Percentiles rank a stretch among this genome's conserved stretches.
Evolutionary conservation across 2,329 filamentous ascomycete species (phyloP).

Genomic region (Arthrinium puccinioides): DNA sequence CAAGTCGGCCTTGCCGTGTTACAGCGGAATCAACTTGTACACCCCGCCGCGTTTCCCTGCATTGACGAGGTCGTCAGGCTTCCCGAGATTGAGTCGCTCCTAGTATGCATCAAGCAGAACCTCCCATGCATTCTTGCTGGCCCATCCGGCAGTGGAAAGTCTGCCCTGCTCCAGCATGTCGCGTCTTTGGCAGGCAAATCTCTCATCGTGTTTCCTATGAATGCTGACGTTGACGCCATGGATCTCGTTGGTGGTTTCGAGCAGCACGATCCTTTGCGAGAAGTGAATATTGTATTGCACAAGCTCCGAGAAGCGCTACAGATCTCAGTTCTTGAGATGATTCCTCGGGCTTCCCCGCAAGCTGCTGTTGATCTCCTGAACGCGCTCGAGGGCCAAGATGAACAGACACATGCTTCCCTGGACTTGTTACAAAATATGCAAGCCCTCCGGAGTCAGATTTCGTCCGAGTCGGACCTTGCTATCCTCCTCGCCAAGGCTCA

Average conservation of each 20-base stretch:
- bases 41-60: slow-evolving; percentile 42
- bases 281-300: slow-evolving; percentile 54
- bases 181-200: slow-evolving; percentile 72
- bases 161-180: slow-evolving; percentile 68
- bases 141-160: slow-evolving; percentile 80
- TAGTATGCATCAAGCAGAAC: slow-evolving; percentile 78
- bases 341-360: slow-evolving; percentile 38
- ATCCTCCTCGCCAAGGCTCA: slow-evolving; percentile 40
- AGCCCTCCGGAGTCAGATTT: slow-evolving; percentile 31
- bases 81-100: slow-evolving; percentile 72
- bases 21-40: slow-evolving; percentile 47
- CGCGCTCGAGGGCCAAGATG: slow-evolving; percentile 34
- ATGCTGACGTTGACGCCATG: slow-evolving; percentile 93
- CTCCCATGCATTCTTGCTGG: slow-evolving; percentile 89
- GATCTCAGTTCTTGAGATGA: slow-evolving; percentile 35
- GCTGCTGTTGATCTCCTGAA: slow-evolving; percentile 44
- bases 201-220: slow-evolving; percentile 79
- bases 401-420: slow-evolving; percentile 29
- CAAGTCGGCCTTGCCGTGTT: slow-evolving; percentile 77
- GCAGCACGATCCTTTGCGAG: slow-evolving; percentile 76
- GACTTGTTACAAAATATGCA: slow-evolving; percentile 30
- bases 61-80: slow-evolving; percentile 51
- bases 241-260: slow-evolving; percentile 96
- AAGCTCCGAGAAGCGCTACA: slow-evolving; percentile 34
- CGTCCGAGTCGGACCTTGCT: slow-evolving; percentile 37